A percentile compares a stretch with the other conserved stretches of the same genome.
Evolutionary conservation across 2,329 filamentous ascomycete species (phyloP).

Genomic region (Beauveria varroae): DNA sequence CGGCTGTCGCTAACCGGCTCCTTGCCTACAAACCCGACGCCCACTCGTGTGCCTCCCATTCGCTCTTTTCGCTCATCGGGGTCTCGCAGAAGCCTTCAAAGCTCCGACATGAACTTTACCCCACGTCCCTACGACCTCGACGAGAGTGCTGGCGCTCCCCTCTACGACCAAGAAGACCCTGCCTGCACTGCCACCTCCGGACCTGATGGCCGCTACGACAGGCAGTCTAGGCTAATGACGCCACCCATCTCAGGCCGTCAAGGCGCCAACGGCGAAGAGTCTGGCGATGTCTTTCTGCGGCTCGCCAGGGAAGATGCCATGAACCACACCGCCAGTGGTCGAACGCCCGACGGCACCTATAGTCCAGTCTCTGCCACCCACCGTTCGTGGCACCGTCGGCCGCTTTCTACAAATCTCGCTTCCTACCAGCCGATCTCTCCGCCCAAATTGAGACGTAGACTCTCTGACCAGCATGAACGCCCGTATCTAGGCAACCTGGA

Average conservation of each 20-base stretch:
- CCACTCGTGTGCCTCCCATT: slow-evolving; percentile 44
- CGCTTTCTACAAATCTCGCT: slow-evolving; percentile 44
- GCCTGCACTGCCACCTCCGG: slow-evolving; percentile 29
- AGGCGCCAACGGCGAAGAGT: slow-evolving; percentile 40
- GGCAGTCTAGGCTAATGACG: slow-evolving; percentile 28
- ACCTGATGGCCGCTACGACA: slow-evolving; percentile 35
- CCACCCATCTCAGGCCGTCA: slow-evolving; percentile 31
- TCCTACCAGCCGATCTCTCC: slow-evolving; percentile 43
- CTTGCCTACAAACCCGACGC: slow-evolving; percentile 25
- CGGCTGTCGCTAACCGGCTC: slow-evolving; percentile 30
- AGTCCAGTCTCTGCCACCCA: slow-evolving; percentile 38
- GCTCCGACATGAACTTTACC: slow-evolving; percentile 44
- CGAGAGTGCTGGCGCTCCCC: slow-evolving; percentile 34
- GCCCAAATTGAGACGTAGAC: slow-evolving; percentile 41
- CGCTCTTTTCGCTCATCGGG: slow-evolving; percentile 49
- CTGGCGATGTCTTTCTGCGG: slow-evolving; percentile 50
- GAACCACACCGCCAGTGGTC: slow-evolving; percentile 29
- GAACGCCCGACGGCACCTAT: slow-evolving; percentile 25
- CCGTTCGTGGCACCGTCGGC: slow-evolving; percentile 41
- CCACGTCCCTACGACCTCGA: slow-evolving; percentile 36
- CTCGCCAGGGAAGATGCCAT: slow-evolving; percentile 48
- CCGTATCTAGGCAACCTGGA: slow-evolving; percentile 30
- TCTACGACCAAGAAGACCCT: slow-evolving; percentile 43
- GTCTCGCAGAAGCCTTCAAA: slow-evolving; percentile 46
- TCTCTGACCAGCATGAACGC: slow-evolving; percentile 50